Percentiles rank a stretch among this genome's conserved stretches.
phyloP scores from a whole-genome alignment of 805 yeast genomes.

The Priceomyces medius region DNA sequence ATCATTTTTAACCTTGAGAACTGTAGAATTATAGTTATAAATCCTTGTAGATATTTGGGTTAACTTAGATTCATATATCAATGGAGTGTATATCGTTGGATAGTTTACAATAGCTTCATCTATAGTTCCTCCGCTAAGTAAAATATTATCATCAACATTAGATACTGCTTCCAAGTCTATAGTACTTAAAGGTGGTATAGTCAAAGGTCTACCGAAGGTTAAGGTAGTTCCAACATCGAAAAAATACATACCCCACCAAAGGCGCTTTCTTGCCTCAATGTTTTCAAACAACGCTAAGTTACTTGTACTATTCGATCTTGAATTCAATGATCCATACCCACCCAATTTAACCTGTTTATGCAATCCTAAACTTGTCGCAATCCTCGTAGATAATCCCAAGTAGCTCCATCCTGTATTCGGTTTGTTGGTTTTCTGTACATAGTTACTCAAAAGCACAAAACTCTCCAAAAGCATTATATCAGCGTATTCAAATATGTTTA shows the following conservation, averaged over 20 bases:
- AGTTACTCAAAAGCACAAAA: slow-evolving; percentile 46
- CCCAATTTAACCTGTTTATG: slow-evolving; percentile 20
- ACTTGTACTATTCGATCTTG: not conserved
- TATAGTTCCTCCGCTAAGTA: slow-evolving; percentile 10
- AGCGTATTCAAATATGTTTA: slow-evolving; percentile 19
- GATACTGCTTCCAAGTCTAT: slow-evolving; percentile 18
- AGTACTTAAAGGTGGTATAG: slow-evolving; percentile 20
- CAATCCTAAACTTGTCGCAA: slow-evolving; percentile 21
- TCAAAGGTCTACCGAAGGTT: slow-evolving; percentile 20
- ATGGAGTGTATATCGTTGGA: slow-evolving; percentile 20
- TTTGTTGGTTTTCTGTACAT: slow-evolving; percentile 62
- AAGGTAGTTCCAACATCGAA: slow-evolving; percentile 21
- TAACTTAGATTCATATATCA: slow-evolving; percentile 19
- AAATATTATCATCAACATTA: slow-evolving; percentile 17
- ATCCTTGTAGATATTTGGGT: slow-evolving; percentile 20
- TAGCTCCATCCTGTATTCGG: slow-evolving; percentile 54
- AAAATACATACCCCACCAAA: slow-evolving; percentile 23
- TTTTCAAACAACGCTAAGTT: slow-evolving; percentile 16
- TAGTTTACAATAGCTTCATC: slow-evolving; percentile 14
- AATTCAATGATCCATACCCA: not conserved
- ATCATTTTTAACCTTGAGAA: slow-evolving; percentile 17
- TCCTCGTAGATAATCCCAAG: slow-evolving; percentile 18
- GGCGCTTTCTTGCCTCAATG: slow-evolving; percentile 18
- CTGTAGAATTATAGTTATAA: slow-evolving; percentile 19
- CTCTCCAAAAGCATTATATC: slow-evolving; percentile 19